Evolutionary conservation across 768 basidiomycete species (phyloP).

Genomic region (Imleria badia): DNA sequence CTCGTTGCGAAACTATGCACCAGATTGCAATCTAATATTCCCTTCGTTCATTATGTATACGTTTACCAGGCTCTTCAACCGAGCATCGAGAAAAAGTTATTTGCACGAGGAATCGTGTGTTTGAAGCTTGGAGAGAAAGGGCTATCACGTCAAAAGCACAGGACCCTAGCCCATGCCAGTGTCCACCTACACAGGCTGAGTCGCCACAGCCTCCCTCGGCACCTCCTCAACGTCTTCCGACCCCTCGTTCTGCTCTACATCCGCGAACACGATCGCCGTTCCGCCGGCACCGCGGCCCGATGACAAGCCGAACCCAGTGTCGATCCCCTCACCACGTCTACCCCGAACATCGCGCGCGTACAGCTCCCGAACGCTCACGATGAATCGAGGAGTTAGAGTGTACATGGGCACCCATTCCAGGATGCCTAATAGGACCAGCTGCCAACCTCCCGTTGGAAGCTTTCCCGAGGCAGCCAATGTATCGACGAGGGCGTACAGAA

Average conservation of each 20-base stretch:
- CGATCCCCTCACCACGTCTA: neutral
- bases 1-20: too few species aligned
- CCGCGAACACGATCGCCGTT: neutral
- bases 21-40: too few species aligned
- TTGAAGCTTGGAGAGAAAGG: neutral
- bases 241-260: neutral
- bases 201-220: neutral
- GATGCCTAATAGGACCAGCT: neutral
- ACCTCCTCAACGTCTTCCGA: neutral
- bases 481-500: neutral
- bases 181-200: neutral
- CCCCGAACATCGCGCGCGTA: neutral
- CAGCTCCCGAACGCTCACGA: neutral
- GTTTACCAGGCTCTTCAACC: too few species aligned
- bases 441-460: neutral
- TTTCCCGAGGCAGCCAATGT: neutral
- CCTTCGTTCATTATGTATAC: too few species aligned
- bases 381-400: neutral
- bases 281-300: neutral
- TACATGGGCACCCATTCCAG: neutral
- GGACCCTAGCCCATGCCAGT: neutral
- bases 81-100: too few species aligned
- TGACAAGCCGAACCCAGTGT: neutral
- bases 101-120: too few species aligned
- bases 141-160: neutral